A percentile compares a stretch with the other conserved stretches of the same genome.
phyloP scores from a whole-genome alignment of 306 rosid genomes.

The Quercus agrifolia region DNA sequence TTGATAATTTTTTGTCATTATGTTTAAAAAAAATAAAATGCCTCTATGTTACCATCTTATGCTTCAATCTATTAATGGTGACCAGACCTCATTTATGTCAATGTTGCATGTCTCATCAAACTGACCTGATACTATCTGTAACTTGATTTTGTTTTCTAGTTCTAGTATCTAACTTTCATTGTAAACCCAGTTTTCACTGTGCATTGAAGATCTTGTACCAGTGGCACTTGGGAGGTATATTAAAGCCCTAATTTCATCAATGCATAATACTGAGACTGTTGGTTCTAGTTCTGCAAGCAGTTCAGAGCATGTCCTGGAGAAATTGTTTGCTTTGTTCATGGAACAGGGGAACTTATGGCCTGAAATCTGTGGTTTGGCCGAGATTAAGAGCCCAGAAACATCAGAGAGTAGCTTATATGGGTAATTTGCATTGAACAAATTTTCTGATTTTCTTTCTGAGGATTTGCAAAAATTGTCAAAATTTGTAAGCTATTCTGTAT shows the following conservation, averaged over 20 bases:
- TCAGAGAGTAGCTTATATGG: slow-evolving; percentile 71
- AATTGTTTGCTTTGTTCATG: slow-evolving; percentile 78
- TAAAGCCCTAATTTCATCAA: slow-evolving; percentile 64
- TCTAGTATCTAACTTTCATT: slow-evolving; percentile 24
- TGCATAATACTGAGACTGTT: slow-evolving; percentile 47
- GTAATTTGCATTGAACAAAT: slow-evolving; percentile 37
- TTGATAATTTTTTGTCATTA: neutral
- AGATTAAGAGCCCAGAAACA: slow-evolving; percentile 63
- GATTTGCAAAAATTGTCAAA: neutral
- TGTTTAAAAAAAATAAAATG: too few species aligned
- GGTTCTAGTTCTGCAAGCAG: slow-evolving; percentile 40
- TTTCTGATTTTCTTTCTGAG: neutral
- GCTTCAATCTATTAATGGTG: neutral
- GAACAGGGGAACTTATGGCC: slow-evolving; percentile 98
- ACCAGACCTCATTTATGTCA: neutral
- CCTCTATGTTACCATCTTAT: neutral
- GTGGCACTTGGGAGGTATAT: slow-evolving; percentile 83
- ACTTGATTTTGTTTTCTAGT: slow-evolving; percentile 13
- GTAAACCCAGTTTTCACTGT: slow-evolving; percentile 79
- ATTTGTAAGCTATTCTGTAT: neutral
- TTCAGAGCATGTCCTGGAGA: slow-evolving; percentile 72
- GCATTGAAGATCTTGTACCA: slow-evolving; percentile 96
- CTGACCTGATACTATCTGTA: neutral
- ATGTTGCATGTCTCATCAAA: slow-evolving; percentile 3
- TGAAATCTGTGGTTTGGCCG: slow-evolving; percentile 80